Conservation (phyloP, 306 rosid species). For the Vicia faba region DNA sequence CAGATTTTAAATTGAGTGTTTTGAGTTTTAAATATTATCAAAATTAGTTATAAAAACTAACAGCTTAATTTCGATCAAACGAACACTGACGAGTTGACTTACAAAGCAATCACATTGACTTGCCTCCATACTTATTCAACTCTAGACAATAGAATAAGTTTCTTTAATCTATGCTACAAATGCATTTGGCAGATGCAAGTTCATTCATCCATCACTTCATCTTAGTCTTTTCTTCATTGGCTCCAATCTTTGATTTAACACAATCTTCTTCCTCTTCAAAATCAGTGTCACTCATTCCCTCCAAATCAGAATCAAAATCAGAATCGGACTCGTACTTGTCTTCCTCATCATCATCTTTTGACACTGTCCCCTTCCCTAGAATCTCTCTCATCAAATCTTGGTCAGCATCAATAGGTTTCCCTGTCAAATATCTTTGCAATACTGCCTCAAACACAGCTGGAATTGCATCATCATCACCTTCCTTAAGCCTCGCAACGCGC, state of each 20-base stretch:
- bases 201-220: conserved; percentile 27
- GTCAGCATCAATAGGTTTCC: conserved; percentile 58
- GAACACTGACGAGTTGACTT: not conserved
- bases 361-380: conserved; percentile 40
- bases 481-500: conserved; percentile 55
- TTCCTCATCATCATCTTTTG: conserved; percentile 19
- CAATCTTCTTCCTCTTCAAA: conserved; percentile 22
- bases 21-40: too few species aligned
- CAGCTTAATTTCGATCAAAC: too few species aligned
- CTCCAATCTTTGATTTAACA: conserved; percentile 39
- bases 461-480: conserved; percentile 62
- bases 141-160: too few species aligned
- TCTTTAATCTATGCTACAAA: not conserved
- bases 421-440: conserved; percentile 60
- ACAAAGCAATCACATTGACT: not conserved
- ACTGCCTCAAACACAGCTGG: conserved; percentile 74
- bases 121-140: not conserved
- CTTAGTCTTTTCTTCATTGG: conserved; percentile 42
- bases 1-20: too few species aligned
- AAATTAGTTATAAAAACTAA: too few species aligned
- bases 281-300: conserved; percentile 38
- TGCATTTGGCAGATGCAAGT: conserved; percentile 1
- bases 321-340: conserved; percentile 41
- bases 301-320: conserved; percentile 40
- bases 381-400: conserved; percentile 60